Base-by-base conservation (phyloP, 805 yeast genomes). In the Wickerhamomyces pijperi region DNA sequence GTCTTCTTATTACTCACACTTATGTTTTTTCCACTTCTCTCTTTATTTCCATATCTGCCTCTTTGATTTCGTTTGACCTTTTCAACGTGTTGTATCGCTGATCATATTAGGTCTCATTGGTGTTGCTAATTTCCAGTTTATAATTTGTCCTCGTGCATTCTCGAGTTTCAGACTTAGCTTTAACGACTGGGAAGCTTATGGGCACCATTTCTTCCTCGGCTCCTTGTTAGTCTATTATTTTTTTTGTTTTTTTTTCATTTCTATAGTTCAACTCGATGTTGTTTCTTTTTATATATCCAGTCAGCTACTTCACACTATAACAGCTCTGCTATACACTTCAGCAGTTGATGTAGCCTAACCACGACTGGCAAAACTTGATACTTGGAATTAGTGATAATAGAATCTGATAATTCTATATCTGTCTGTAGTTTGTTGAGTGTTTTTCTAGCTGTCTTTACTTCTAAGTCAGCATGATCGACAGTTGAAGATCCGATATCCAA, bases 381-480 rank as follows among this genome's bases (percentile, higher is more conserved):
- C 36, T 40, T 39, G 34, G 42, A 17, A 19, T 33, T 36, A 23
- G 29, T 17, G 19, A 6, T 48, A 12, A 35, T 39, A 21, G 6
- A 38, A 4, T 34, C 42, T 16, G 39, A 46, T 25, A 28, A 34
- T n/a, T 19, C 36, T 28, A 36, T 23, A 3, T 8, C 40, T 16
- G 19, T 37, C 25, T 34, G 45, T n/a, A 35, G 40, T n/a, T 13
- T 31, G 28, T 23, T 36, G 3, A 33, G 38, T 32, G 15, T 39
- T 28, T n/a, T 19, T 20, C 36, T 37, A 2, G 16, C 39, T n/a
- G 33, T 41, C 2, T 41, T 46, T 11, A 38, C 45, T 6, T 37
- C 39, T 8, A 36, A 37, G 7, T 38, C 36, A 8, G 32, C 21
- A 1, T 36, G 39, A 8, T 36, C 29, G 2, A 36, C 39, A 16